Conservation (phyloP, 768 basidiomycete genomes). For the Mycena vulgaris region DNA sequence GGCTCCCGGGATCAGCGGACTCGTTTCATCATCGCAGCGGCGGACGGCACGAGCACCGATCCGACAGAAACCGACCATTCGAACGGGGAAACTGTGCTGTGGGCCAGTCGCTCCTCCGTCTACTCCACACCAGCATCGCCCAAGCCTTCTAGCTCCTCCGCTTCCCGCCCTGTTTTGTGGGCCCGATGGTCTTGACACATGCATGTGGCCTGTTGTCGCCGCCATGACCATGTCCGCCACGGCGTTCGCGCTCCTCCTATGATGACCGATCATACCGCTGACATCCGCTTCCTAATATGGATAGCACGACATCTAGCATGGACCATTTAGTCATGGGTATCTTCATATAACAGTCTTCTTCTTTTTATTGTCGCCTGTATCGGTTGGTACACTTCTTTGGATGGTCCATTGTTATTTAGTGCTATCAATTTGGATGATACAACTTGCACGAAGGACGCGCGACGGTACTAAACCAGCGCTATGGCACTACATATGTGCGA, state of each 20-base stretch:
- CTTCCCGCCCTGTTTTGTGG: background rate
- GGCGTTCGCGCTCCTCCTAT: slow-evolving; percentile 41
- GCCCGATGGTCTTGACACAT: slow-evolving; percentile 20
- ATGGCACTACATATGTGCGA: no score
- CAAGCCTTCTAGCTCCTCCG: background rate
- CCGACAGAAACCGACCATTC: slow-evolving; percentile 70
- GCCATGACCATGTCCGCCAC: slow-evolving; percentile 36
- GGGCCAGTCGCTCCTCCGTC: slow-evolving; percentile 60
- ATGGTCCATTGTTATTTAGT: slow-evolving; percentile 18
- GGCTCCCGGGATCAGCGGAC: slow-evolving; percentile 58
- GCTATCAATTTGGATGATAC: slow-evolving; percentile 1
- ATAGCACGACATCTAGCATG: background rate
- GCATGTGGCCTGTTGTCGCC: slow-evolving; percentile 31
- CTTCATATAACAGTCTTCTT: slow-evolving; percentile 21
- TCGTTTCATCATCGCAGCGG: slow-evolving; percentile 80
- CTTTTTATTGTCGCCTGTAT: slow-evolving; percentile 9
- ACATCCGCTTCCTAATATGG: background rate
- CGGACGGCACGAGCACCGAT: slow-evolving; percentile 60
- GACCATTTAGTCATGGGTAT: slow-evolving; percentile 22
- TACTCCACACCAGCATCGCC: background rate
- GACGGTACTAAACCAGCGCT: no score
- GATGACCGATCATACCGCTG: slow-evolving; percentile 16
- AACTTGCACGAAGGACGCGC: background rate
- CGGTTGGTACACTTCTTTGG: slow-evolving; percentile 12
- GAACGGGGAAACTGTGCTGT: slow-evolving; percentile 67